Evolutionary conservation across 768 basidiomycete species (phyloP), one percentile per base, ranked within the genome.

Genomic region (Crucibulum laeve): DNA sequence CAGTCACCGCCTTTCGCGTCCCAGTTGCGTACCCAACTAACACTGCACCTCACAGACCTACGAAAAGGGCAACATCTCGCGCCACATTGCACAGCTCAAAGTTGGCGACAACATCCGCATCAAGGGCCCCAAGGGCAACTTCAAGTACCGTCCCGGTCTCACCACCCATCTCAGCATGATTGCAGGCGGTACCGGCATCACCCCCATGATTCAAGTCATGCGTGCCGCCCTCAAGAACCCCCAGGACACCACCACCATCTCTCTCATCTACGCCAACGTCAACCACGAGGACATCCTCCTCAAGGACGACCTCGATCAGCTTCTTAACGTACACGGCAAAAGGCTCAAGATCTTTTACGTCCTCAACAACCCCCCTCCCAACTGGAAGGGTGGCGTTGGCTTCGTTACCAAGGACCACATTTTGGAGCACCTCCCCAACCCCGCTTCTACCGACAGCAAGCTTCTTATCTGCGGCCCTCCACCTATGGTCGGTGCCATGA

Each of bases 201-300:
- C 96, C 0, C 96, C 96, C 57, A 97, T 98, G 95, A 84, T 96
- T 55, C 95, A 99, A 62, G 90, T 99, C 73, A 87, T 97, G 66
- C 86, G 88, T 49, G 89, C 94, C n/a, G 80, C 84, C 10, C 78
- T 97, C 60, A 85, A 87, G 65, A 91, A 93, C 64, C 82, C 90
- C n/a, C 60, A 68, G 34, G 96, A 99, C 75, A 70, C 59, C 49
- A 97, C 95, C 30, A 79, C 74, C 53, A 65, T 98, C 57, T 79
- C 76, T 52, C 80, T 99, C 58, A 90, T 99, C 60, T 98, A 98
- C 66, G 96, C 96, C 53, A 99, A 99, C 67, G 93, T 97, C 50
- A 87, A 84, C 65, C 60, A 73, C 45, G 88, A 93, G 44, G 96
- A 99, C 59, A 97, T 99, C 58, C 81, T 99, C 30, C 76, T 98